Evolutionary conservation across 768 basidiomycete species (phyloP).

Genomic region (Boletus subcaerulescens): DNA sequence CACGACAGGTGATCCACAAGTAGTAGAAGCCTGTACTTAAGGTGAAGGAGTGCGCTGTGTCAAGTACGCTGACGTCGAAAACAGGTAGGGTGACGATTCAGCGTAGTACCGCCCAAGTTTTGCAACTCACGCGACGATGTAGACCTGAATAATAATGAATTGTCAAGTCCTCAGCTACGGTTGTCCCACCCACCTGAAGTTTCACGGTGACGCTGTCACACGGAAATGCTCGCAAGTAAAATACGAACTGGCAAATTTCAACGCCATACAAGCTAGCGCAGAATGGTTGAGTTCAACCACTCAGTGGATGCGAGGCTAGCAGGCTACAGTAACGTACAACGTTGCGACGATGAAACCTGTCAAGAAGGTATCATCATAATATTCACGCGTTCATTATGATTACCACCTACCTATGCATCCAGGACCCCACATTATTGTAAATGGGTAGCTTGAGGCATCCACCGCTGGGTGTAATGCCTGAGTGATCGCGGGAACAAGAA

Average conservation of each 20-base stretch:
- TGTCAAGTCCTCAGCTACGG: too few relatives aligned
- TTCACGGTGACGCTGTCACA: background rate
- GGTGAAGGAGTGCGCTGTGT: background rate
- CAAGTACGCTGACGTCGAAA: constrained; percentile 2
- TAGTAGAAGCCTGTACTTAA: background rate
- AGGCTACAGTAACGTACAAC: constrained; percentile 1
- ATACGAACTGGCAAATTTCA: constrained; percentile 8
- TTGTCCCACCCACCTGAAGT: background rate
- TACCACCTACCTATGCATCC: constrained; percentile 6
- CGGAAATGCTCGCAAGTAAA: constrained; percentile 3
- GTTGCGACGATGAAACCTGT: background rate
- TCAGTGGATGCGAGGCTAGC: too few relatives aligned
- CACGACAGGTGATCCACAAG: background rate
- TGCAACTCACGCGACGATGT: constrained; percentile 1
- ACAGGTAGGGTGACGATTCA: background rate
- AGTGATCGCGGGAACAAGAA: background rate
- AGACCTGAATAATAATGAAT: constrained; percentile 4
- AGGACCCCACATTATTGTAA: background rate
- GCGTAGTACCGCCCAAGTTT: background rate
- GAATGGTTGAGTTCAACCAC: background rate
- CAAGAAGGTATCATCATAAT: background rate
- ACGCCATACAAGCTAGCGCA: constrained; percentile 5
- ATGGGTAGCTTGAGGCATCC: background rate
- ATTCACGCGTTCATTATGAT: too few relatives aligned
- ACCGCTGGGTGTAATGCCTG: background rate